These are phyloP conservation scores for Ceraceosorus guamensis DNA, from an alignment of 1,284 basidiomycete genomes.

Conservation along the genomic window DNA sequence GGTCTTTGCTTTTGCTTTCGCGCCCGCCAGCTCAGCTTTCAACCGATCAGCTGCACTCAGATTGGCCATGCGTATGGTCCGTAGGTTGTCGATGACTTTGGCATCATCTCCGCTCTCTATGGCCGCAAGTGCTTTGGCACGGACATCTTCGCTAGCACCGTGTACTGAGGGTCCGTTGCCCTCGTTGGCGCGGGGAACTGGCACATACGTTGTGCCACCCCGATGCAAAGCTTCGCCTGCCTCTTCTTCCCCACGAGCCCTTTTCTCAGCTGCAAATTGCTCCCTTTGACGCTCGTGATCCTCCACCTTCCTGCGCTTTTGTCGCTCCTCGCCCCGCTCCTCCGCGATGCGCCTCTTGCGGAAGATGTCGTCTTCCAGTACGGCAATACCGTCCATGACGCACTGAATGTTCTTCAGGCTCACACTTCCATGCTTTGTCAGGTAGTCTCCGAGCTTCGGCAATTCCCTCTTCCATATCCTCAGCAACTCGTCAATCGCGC, in stretches of 20 bases:
- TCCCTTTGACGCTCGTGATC: conserved; percentile 9
- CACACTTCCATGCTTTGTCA: conserved; percentile 87
- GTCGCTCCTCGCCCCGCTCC: conserved; percentile 80
- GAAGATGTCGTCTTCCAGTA: conserved; percentile 92
- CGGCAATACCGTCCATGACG: conserved; percentile 87
- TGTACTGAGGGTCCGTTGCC: neutral
- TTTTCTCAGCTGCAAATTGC: conserved; percentile 4
- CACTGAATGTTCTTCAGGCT: conserved; percentile 79
- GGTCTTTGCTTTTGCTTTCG: conserved; percentile 10
- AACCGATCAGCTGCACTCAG: conserved; percentile 88
- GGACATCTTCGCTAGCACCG: neutral
- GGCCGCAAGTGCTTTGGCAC: conserved; percentile 6
- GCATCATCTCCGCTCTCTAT: conserved; percentile 35
- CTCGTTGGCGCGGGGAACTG: neutral
- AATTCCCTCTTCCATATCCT: conserved; percentile 92
- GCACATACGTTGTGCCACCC: conserved; percentile 3
- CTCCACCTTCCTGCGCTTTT: conserved; percentile 50
- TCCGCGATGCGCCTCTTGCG: conserved; percentile 80
- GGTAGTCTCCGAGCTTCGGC: conserved; percentile 88
- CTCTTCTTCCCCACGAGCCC: conserved; percentile 29
- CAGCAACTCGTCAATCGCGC: conserved; percentile 91
- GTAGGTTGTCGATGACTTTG: conserved; percentile 33
- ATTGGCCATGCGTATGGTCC: conserved; percentile 68
- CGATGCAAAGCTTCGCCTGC: conserved; percentile 23
- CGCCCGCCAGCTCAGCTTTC: conserved; percentile 70